Evolutionary conservation across 2,329 filamentous ascomycete genomes (phyloP), one percentile per base, ranked within the genome.

Genomic region (Nannizziopsis barbatae): DNA sequence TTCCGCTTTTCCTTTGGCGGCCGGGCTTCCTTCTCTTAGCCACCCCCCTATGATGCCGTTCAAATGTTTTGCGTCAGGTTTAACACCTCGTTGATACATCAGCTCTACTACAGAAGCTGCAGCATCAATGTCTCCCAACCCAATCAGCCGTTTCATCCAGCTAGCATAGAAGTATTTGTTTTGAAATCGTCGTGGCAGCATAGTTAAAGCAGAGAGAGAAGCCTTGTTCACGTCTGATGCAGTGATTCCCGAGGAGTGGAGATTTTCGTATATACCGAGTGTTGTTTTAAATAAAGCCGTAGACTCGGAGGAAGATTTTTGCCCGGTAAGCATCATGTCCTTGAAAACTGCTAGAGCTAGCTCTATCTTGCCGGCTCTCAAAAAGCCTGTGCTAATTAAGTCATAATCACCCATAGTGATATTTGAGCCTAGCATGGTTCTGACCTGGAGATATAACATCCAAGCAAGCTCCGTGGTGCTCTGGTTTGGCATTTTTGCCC

Each of bases 121-220:
- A 1, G 82, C 83, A 49, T 84, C 76, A 11, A 85, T 67, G 54
- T 87, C 77, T 1, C 80, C 80, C 50, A 81, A 77, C 12, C 81
- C 82, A 49, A 93, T 84, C 7, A 93, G 76, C 43, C 84, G 80
- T 65, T 90, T 90, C 59, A 94, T 75, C 89, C 88, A 95, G 58
- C 86, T 89, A 31, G 83, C 84, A 55, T 88, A 84, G 65, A 95
- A 86, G 65, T 87, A 90, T 53, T 83, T 81, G 63, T 93, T 92
- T 40, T 72, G 68, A 47, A 76, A 74, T 31, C 62, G 63, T 10
- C 65, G 61, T 3, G 79, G 79, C 15, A 83, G 60, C 22, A 71
- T 60, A 3, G 71, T 71, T 20, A 82, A 60, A 1, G 70, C 70
- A 8, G 69, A 64, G 4, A 75, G 58, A 0, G 72, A 73, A 9